Evolutionary conservation across 106 monocot genomes (phyloP), one percentile per base, ranked within the genome.

Genomic region (Acorus gramineus): DNA sequence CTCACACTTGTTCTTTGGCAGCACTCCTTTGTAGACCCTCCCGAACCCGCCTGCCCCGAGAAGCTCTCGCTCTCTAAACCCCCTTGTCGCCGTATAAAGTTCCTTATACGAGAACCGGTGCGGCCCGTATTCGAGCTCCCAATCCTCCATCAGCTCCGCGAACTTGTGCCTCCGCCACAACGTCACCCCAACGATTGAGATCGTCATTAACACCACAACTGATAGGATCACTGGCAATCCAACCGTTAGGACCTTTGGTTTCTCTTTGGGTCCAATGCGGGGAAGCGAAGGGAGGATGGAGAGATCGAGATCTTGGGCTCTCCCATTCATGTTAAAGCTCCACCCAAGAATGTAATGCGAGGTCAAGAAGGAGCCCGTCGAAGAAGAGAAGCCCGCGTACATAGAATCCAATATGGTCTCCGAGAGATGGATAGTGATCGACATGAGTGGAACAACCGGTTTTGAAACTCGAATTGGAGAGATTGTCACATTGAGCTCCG

Each of bases 271-370:
- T 6, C 13, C 4, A 13, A 12, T 43, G 46, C 49, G 56, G 14
- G 69, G 69, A 43, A 69, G 49, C 8, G 13, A 48, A 42, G 69
- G 69, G 14, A 69, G 42, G 12, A 5, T 14, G 49, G 57, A 50
- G 14, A 69, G 59, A 8, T 69, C 59, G 4, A 69, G 59, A 4
- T 49, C 6, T 42, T 58, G 12, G 49, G 69, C 57, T 50, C 10
- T 13, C 6, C 69, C 69, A n/a, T 69, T 59, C 14, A 69, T 42
- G 59, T 50, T 49, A 43, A 69, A 69, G 44, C 69, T 69, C 69
- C 69, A 69, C 4, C 59, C 69, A 9, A 69, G 4, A 5, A 69
- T 10, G 57, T 59, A 69, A 42, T 69, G 69, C 4, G 3, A 50
- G 4, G 49, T 14, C 11, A 51, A 2, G 48, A 69, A 51, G 8